A percentile compares a stretch with the other conserved stretches of the same genome.
Conservation (phyloP, 805 yeast species). For the Suhomyces faveliae region DNA sequence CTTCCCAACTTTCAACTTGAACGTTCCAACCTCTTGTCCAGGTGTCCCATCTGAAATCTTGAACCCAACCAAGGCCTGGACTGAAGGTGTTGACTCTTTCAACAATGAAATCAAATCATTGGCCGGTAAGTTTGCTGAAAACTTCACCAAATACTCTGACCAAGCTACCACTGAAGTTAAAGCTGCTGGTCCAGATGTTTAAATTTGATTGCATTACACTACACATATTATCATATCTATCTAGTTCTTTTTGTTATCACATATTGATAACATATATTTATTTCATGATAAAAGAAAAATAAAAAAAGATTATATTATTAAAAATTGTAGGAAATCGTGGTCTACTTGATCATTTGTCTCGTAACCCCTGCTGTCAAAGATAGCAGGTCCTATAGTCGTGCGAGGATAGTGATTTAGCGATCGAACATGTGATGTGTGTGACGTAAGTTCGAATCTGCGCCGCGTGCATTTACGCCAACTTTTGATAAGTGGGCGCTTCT, state of each 20-base stretch:
- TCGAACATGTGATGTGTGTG: too few relatives aligned
- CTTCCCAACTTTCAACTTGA: conserved; percentile 82
- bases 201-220: conserved; percentile 9
- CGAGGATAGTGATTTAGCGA: too few relatives aligned
- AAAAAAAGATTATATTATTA: not conserved
- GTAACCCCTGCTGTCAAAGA: too few relatives aligned
- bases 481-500: too few relatives aligned
- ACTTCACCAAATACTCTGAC: conserved; percentile 80
- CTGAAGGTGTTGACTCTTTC: conserved; percentile 42
- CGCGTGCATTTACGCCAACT: too few relatives aligned
- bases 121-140: conserved; percentile 77
- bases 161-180: conserved; percentile 83
- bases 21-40: conserved; percentile 77
- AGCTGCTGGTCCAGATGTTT: conserved; percentile 82
- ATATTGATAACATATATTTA: not conserved
- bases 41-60: conserved; percentile 82
- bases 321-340: not conserved
- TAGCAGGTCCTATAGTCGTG: too few relatives aligned
- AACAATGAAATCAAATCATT: conserved; percentile 50
- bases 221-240: not conserved
- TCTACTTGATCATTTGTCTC: not conserved
- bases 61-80: conserved; percentile 86
- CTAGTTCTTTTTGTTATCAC: not conserved
- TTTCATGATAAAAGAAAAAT: not conserved
- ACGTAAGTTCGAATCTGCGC: too few relatives aligned